A percentile compares a stretch with the other conserved stretches of the same genome.
Conservation (phyloP, 2,329 filamentous ascomycete species). For the Xylaria sp. region DNA sequence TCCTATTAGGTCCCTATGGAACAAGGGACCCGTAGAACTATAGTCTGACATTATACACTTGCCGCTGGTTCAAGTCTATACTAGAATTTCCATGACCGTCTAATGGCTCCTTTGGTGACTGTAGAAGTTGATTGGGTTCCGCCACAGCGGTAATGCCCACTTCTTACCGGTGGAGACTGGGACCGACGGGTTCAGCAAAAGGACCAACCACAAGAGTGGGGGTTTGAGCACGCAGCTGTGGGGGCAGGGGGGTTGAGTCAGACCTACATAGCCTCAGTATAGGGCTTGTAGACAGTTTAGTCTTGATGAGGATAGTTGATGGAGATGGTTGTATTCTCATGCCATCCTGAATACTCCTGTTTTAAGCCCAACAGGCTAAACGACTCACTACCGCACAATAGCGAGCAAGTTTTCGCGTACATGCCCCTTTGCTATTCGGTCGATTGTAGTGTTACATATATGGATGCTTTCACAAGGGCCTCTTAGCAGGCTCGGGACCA, state of each 20-base stretch:
- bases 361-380: background rate
- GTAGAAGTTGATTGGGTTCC: slow-evolving; percentile 15
- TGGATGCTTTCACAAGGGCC: background rate
- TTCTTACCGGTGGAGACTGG: slow-evolving; percentile 2
- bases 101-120: background rate
- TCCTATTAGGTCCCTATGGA: background rate
- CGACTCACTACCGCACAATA: background rate
- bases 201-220: background rate
- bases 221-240: background rate
- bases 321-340: background rate
- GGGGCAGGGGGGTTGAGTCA: background rate
- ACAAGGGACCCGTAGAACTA: background rate
- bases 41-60: background rate
- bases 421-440: background rate
- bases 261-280: background rate
- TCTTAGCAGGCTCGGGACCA: background rate
- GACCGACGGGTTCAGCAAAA: background rate
- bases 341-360: background rate
- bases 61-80: background rate
- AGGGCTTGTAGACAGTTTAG: background rate
- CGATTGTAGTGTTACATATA: background rate
- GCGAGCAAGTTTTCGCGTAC: background rate
- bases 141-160: slow-evolving; percentile 5
- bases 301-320: background rate
- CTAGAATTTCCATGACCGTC: background rate